Evolutionary conservation across 2,329 filamentous ascomycete species (phyloP).

Genomic region (Ophiostoma pallidulum): DNA sequence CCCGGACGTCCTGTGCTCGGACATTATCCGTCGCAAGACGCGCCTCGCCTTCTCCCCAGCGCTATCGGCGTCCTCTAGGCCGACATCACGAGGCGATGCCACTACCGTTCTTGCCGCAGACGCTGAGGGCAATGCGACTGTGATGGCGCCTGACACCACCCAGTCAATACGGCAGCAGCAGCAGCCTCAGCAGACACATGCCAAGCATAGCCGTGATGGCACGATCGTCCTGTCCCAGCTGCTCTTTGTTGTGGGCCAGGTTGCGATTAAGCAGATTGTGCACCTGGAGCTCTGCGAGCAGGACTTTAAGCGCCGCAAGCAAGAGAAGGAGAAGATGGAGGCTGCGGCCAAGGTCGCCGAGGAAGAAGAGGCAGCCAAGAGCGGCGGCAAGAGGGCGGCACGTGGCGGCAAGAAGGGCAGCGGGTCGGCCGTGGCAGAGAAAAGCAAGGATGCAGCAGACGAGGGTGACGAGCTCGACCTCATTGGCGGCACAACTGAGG

Average conservation of each 20-base stretch:
- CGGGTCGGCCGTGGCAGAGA: slow-evolving; percentile 25
- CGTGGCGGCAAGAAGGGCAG: slow-evolving; percentile 25
- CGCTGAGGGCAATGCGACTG: slow-evolving; percentile 11
- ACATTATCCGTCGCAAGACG: slow-evolving; percentile 80
- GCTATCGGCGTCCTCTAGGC: slow-evolving; percentile 40
- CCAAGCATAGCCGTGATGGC: slow-evolving; percentile 51
- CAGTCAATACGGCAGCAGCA: background rate
- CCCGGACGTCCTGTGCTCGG: slow-evolving; percentile 85
- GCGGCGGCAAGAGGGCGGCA: background rate
- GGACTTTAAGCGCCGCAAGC: slow-evolving; percentile 95
- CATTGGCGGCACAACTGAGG: slow-evolving; percentile 91
- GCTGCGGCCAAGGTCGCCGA: slow-evolving; percentile 35
- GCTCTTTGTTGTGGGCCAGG: slow-evolving; percentile 88
- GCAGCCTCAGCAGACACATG: slow-evolving; percentile 16
- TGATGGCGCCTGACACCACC: too few species aligned
- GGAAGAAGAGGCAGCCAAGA: slow-evolving; percentile 19
- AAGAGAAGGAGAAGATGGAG: slow-evolving; percentile 69
- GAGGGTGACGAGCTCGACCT: slow-evolving; percentile 87
- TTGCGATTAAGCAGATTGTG: slow-evolving; percentile 98
- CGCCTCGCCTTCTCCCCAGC: slow-evolving; percentile 58
- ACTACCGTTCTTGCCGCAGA: slow-evolving; percentile 22
- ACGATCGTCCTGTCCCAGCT: slow-evolving; percentile 78
- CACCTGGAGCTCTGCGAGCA: slow-evolving; percentile 95
- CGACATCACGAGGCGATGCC: slow-evolving; percentile 34
- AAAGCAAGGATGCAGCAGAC: slow-evolving; percentile 45